Base-by-base conservation (phyloP, 768 basidiomycete genomes). In the Termitomyces sp. region DNA sequence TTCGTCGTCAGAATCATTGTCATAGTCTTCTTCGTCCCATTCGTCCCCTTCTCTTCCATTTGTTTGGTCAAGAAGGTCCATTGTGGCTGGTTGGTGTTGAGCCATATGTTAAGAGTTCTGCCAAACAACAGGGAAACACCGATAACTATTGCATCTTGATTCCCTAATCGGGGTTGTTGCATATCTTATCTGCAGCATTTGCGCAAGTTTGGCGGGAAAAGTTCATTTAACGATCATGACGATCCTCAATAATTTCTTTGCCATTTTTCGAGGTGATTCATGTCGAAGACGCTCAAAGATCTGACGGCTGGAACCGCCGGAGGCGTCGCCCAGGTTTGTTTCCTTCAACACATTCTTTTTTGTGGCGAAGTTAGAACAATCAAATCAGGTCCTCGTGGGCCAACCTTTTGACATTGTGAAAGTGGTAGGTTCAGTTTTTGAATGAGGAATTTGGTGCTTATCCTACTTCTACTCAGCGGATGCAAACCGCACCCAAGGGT, bases 351-450 rank as follows among this genome's bases (percentile, higher is more conserved):
- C 38, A 55, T 28, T 47, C 49, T 30, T 44, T 32, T 63, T 32
- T 63, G 55, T 61, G 57, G 44, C 52, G 64, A 63, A 50, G 62
- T 64, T 58, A 62, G 48, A 48, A 26, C 40, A 57, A 61, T 18
- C 44, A 18, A 40, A 56, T 23, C 55, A 92, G 89, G 90, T 93
- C 60, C 79, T 94, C 49, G 92, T 94, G 50, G 93, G 93, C 50
- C 92, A 96, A 72, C 95, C 95, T 13, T 98, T 98, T 73, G 95
- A 98, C 73, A 95, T 96, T 63, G 91, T 95, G 76, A 97, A 97
- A 87, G 92, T 95, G 75, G 92, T 93, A 69, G 70, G 90, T 84
- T 35, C 43, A 26, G 33, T 28, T 43, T 7, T 7, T 26, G n/a
- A 30, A 28, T 32, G 32, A 5, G n/a, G 6, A 14, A 0, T 40